Base-by-base conservation (phyloP, 441 rosid genomes). In the Mallotus repandus region DNA sequence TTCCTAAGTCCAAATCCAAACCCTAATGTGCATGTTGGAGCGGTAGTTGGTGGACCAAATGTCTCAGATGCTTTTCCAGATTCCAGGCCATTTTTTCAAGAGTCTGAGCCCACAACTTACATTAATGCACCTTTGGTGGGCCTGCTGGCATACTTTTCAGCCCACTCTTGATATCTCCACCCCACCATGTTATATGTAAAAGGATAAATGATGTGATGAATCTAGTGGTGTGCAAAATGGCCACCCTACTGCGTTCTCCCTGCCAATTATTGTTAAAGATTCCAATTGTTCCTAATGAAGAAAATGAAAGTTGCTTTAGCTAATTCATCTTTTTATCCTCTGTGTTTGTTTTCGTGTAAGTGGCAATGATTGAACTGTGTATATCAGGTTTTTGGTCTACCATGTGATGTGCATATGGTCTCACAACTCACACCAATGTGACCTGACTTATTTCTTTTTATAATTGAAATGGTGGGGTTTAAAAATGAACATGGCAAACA, bases 111-210 rank as follows among this genome's bases (percentile, higher is more conserved):
- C 29, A 92, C 98, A 1, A 94, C 98, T 6, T 92, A 94, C 74
- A 94, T 94, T 64, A 94, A 92, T 75, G 98, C 98, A 52, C 97
- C 98, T 7, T 87, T 92, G 68, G 97, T 94, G 48, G 98, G 98
- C 35, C 91, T 88, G 3, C 89, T 92, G 22, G 93, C 94, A 12
- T 92, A 77, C 75, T 89, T 94, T 81, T 85, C 95, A 25, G 84
- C 89, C 73, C 98, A 91, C 79, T 79, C 83, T 73, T 87, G 71
- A 82, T 69, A 56, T 38, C 2, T 14, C n/a, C 41, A 8, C 18
- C 14, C 32, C 32, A 29, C 32, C 32, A 29, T 29, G 29, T 25
- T 25, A 29, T 29, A 21, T 29, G 19, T 61, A 63, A 38, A 54
- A 1, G 59, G 32, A 43, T 54, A 15, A 15, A 7, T 22, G 54